Evolutionary conservation across 2,329 filamentous ascomycete species (phyloP).

Genomic region (Alternaria triticina): DNA sequence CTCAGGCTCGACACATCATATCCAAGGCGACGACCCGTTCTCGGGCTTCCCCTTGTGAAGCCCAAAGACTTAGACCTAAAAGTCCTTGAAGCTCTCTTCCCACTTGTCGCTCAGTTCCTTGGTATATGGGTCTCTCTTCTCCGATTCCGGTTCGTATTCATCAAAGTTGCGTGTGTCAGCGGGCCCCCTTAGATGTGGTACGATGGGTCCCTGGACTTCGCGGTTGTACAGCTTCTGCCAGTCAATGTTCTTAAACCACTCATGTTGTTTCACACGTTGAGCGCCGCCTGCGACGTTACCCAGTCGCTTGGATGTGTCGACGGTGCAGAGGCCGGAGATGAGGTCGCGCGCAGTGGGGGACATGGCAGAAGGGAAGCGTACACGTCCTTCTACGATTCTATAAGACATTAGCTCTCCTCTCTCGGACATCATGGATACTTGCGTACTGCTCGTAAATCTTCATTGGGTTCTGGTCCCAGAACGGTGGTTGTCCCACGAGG

Average conservation of each 20-base stretch:
- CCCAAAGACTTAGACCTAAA: slow-evolving; percentile 53
- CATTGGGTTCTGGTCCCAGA: slow-evolving; percentile 86
- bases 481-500: slow-evolving; percentile 82
- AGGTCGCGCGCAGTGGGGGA: slow-evolving; percentile 74
- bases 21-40: background rate
- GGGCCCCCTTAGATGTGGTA: slow-evolving; percentile 73
- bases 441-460: slow-evolving; percentile 77
- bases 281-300: slow-evolving; percentile 81
- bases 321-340: slow-evolving; percentile 76
- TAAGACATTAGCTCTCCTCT: background rate
- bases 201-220: slow-evolving; percentile 71
- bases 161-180: slow-evolving; percentile 85
- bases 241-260: slow-evolving; percentile 75
- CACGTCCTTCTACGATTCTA: slow-evolving; percentile 79
- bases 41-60: background rate
- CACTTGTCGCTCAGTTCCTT: slow-evolving; percentile 72
- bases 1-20: background rate
- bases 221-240: slow-evolving; percentile 76
- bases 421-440: background rate
- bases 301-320: slow-evolving; percentile 77
- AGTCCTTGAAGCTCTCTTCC: slow-evolving; percentile 74
- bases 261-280: slow-evolving; percentile 72
- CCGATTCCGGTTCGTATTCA: slow-evolving; percentile 78
- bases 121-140: slow-evolving; percentile 69
- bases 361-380: slow-evolving; percentile 74